A percentile compares a stretch with the other conserved stretches of the same genome.
These are phyloP conservation scores for Colletotrichum cordylinicola DNA, from an alignment of 2,329 filamentous ascomycete species.

Conservation along the genomic window DNA sequence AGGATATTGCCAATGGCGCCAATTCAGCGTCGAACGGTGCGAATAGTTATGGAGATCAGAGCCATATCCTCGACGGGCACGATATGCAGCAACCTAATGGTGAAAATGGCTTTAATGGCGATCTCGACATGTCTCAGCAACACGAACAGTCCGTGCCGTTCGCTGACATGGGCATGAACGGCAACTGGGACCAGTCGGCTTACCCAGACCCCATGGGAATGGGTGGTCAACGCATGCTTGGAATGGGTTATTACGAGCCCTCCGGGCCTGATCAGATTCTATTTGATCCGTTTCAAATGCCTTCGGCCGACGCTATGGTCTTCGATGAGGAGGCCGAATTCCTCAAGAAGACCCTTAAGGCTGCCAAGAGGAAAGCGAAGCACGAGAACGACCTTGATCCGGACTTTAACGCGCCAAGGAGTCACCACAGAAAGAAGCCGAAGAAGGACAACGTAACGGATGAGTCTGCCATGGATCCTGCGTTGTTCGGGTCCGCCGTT, in stretches of 20 bases:
- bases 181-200: slow-evolving; percentile 34
- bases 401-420: slow-evolving; percentile 53
- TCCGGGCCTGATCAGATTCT: slow-evolving; percentile 63
- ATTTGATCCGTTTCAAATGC: slow-evolving; percentile 64
- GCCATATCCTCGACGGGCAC: slow-evolving; percentile 34
- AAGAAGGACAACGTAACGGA: slow-evolving; percentile 28
- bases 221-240: slow-evolving; percentile 56
- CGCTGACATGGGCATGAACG: slow-evolving; percentile 33
- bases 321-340: slow-evolving; percentile 56
- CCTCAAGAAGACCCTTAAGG: slow-evolving; percentile 59
- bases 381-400: slow-evolving; percentile 60
- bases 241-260: slow-evolving; percentile 67
- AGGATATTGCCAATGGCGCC: slow-evolving; percentile 27
- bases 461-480: slow-evolving; percentile 55
- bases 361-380: slow-evolving; percentile 58
- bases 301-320: slow-evolving; percentile 48
- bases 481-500: slow-evolving; percentile 44
- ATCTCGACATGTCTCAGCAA: slow-evolving; percentile 6
- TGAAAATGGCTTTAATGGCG: slow-evolving; percentile 11
- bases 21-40: neutral
- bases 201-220: slow-evolving; percentile 58
- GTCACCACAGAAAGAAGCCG: slow-evolving; percentile 47
- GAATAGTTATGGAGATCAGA: slow-evolving; percentile 38
- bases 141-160: slow-evolving; percentile 22
- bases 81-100: slow-evolving; percentile 11